A percentile compares a stretch with the other conserved stretches of the same genome.
Evolutionary conservation across 1,284 basidiomycete genomes (phyloP).

Genomic region (Anthracocystis panici-leucophaei): DNA sequence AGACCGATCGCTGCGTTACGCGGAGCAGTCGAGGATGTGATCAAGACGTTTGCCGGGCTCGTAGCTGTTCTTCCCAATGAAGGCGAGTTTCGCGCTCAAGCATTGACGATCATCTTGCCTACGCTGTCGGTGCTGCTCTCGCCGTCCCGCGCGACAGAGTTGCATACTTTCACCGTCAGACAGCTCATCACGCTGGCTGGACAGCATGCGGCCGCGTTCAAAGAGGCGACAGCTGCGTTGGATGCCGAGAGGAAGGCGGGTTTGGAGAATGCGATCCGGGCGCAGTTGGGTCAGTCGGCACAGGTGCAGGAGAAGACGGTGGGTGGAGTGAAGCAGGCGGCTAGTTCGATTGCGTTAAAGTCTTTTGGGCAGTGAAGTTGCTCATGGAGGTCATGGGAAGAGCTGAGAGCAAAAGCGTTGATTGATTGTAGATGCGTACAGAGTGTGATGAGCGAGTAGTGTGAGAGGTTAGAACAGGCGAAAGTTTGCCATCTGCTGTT

Average conservation of each 20-base stretch:
- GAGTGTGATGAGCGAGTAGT: neutral
- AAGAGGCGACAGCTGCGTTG: constrained; percentile 82
- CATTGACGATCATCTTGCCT: constrained; percentile 83
- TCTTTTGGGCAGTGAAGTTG: constrained; percentile 30
- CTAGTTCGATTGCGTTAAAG: constrained; percentile 50
- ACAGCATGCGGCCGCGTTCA: constrained; percentile 81
- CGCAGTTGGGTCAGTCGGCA: constrained; percentile 31
- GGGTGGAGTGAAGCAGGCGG: constrained; percentile 8
- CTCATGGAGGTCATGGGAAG: neutral
- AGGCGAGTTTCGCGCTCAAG: constrained; percentile 71
- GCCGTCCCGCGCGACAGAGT: constrained; percentile 68
- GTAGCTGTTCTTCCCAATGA: constrained; percentile 24
- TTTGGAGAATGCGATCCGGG: constrained; percentile 79
- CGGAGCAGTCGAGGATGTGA: constrained; percentile 78
- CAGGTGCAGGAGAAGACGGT: neutral
- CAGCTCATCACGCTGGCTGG: constrained; percentile 84
- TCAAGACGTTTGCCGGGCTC: constrained; percentile 82
- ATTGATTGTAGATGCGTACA: too few relatives aligned
- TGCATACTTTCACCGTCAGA: constrained; percentile 78
- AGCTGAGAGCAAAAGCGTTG: neutral
- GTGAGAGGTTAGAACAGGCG: constrained; percentile 19
- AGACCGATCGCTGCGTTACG: constrained; percentile 71
- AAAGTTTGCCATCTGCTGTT: constrained; percentile 31
- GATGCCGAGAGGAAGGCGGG: constrained; percentile 75
- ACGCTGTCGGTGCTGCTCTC: constrained; percentile 80